Conservation (phyloP, 305 asterid species). For the Fraxinus ornus region DNA sequence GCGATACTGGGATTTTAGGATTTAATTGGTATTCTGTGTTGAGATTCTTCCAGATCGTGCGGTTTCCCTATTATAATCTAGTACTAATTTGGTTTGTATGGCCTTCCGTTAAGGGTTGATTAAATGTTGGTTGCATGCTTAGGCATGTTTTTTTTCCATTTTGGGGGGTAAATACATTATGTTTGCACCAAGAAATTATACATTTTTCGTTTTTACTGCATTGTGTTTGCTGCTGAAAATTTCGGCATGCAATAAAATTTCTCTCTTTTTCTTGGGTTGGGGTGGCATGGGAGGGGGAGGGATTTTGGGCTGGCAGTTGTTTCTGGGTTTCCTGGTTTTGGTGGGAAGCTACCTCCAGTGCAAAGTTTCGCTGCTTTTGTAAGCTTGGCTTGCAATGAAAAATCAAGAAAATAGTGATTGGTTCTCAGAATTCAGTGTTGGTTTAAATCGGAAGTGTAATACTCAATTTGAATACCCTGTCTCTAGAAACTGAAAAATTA, state of each 20-base stretch:
- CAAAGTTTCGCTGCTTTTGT: conserved; percentile 20
- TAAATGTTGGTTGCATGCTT: conserved; percentile 10
- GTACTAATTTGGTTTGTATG: conserved; percentile 3
- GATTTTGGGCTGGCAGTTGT: neutral
- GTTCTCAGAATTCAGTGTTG: conserved; percentile 23
- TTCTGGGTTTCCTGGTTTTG: conserved; percentile 8
- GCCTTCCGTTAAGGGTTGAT: conserved; percentile 7
- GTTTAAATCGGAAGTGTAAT: neutral
- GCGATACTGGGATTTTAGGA: conserved; percentile 17
- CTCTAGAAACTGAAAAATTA: conserved; percentile 18
- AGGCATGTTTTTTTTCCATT: neutral
- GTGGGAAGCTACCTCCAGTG: conserved; percentile 7
- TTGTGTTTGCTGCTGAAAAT: neutral
- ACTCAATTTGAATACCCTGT: conserved; percentile 8
- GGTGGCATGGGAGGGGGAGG: conserved; percentile 5
- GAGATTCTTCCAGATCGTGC: conserved; percentile 21
- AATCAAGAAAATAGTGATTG: conserved; percentile 7
- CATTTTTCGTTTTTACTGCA: neutral
- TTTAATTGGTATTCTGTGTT: conserved; percentile 21
- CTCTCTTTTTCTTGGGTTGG: conserved; percentile 11
- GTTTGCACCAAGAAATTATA: neutral
- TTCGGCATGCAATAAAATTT: neutral
- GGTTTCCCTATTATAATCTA: conserved; percentile 16
- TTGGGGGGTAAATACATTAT: neutral
- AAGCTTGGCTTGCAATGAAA: conserved; percentile 5